phyloP scores from a whole-genome alignment of 192 early-diverging fungal species.

The Podila verticillata region DNA sequence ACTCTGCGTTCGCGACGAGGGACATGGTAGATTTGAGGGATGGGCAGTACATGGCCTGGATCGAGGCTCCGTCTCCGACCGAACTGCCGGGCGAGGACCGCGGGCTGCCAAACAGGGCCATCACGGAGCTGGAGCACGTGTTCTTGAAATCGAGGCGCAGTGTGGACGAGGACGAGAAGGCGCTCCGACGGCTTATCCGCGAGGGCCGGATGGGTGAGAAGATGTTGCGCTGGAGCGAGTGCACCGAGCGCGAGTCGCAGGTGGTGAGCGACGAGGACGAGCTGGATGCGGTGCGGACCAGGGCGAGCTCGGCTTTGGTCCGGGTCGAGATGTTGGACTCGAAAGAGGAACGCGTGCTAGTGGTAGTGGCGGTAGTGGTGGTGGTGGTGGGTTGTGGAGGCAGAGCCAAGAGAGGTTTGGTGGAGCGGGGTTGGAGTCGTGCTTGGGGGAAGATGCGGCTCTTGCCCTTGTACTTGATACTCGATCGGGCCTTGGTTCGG shows the following conservation, averaged over 20 bases:
- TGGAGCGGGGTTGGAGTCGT: neutral
- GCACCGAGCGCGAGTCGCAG: neutral
- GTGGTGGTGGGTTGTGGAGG: neutral
- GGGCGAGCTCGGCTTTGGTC: neutral
- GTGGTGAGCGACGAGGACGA: neutral
- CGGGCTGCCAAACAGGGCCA: slow-evolving; percentile 30
- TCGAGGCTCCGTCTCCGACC: slow-evolving; percentile 21
- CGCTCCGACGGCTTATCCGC: neutral
- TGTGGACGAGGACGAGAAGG: neutral
- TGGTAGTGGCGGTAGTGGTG: neutral
- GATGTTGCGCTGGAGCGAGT: neutral
- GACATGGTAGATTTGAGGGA: slow-evolving; percentile 30
- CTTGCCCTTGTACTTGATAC: slow-evolving; percentile 7
- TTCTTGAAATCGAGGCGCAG: slow-evolving; percentile 14
- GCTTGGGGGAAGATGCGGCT: neutral
- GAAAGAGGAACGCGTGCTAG: neutral
- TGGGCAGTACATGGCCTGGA: slow-evolving; percentile 18
- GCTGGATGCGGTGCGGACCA: neutral
- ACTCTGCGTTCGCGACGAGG: slow-evolving; percentile 8
- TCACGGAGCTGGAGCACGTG: slow-evolving; percentile 12
- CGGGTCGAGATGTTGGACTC: neutral
- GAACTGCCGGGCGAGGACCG: slow-evolving; percentile 25
- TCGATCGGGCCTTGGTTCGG: slow-evolving; percentile 21
- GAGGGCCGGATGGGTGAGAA: neutral
- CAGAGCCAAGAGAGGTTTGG: neutral